Conservation (phyloP, 2,329 filamentous ascomycete species). For the Fusarium sp. region DNA sequence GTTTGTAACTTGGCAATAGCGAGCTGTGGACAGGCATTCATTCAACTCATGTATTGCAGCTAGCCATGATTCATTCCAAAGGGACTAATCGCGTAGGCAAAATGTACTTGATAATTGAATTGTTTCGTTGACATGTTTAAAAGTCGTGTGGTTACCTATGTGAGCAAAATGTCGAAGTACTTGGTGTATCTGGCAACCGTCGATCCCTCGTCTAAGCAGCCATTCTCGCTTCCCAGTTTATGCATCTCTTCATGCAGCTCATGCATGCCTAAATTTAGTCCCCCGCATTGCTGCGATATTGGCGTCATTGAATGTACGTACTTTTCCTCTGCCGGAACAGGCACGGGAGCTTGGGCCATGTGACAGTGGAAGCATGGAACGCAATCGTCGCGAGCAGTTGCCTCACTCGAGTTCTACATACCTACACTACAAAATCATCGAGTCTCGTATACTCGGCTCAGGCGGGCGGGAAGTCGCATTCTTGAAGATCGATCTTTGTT, state of each 20-base stretch:
- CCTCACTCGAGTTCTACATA: conserved; percentile 19
- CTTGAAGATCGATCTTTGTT: conserved; percentile 4
- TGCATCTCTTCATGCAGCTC: conserved; percentile 36
- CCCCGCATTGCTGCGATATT: conserved; percentile 30
- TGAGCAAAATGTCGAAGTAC: too few relatives aligned
- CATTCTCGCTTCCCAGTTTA: conserved; percentile 19
- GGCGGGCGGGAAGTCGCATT: conserved; percentile 22
- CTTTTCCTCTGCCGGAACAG: conserved; percentile 14
- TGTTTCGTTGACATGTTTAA: conserved; percentile 18
- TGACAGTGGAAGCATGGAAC: conserved; percentile 32
- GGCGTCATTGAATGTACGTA: conserved; percentile 37
- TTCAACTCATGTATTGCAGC: conserved; percentile 21
- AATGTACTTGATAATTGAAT: conserved; percentile 34
- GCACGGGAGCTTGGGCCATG: conserved; percentile 42
- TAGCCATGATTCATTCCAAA: conserved; percentile 24
- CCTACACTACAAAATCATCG: conserved; percentile 18
- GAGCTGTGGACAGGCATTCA: conserved; percentile 8
- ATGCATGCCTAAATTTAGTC: conserved; percentile 32
- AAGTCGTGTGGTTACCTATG: not conserved
- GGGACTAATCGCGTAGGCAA: conserved; percentile 46
- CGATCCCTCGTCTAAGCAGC: too few relatives aligned
- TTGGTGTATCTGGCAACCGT: too few relatives aligned
- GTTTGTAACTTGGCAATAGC: conserved; percentile 16
- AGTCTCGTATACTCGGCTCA: conserved; percentile 8
- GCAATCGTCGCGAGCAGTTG: conserved; percentile 17